Base-by-base conservation (phyloP, 1,139 yeast genomes). In the Candida mesenterica region DNA sequence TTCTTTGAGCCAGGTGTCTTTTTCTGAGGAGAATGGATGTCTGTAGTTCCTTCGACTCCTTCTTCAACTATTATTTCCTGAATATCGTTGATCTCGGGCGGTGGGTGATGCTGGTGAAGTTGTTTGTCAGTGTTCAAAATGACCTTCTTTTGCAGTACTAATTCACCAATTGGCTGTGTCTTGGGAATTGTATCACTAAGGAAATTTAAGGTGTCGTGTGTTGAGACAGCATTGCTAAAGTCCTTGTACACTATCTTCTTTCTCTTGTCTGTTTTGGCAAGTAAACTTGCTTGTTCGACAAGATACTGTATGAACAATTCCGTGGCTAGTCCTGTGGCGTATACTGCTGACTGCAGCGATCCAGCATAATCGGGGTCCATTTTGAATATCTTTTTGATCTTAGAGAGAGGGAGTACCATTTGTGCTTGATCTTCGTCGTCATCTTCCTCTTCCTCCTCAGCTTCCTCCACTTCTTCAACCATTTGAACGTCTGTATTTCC, bases 291-390 rank as follows among this genome's bases (percentile, higher is more conserved):
- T 50, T 87, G 94, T 56, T 85, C 95, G 1, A 89, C 76, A 37
- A 90, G 67, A 49, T 84, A 78, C 57, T 84, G 87, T 12, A 89
- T 75, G 57, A 90, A 90, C 33, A 87, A 62, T 52, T 90, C 96
- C 0, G 96, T 83, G 4, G 97, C 96, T 31, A 86, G 76, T 0
- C 95, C 94, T 3, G 92, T 73, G 10, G 95, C 82, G 50, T 82
- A 85, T 10, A 85, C 87, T 0, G 96, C 95, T 25, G 82, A 69
- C 39, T 80, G 85, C 1, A 95, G 79, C 3, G 92, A 82, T 2
- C 87, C 76, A 4, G 74, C 62, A 48, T 85, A 85, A 29, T 87
- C 96, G 4, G 90, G 88, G 54, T 92, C 97, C 58, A 83, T 75
- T 52, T 86, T 88, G 53, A 92, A 80, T 37, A 90, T 84, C 50